Conservation (phyloP, 2,329 filamentous ascomycete species). For the Neonectria ditissima region DNA sequence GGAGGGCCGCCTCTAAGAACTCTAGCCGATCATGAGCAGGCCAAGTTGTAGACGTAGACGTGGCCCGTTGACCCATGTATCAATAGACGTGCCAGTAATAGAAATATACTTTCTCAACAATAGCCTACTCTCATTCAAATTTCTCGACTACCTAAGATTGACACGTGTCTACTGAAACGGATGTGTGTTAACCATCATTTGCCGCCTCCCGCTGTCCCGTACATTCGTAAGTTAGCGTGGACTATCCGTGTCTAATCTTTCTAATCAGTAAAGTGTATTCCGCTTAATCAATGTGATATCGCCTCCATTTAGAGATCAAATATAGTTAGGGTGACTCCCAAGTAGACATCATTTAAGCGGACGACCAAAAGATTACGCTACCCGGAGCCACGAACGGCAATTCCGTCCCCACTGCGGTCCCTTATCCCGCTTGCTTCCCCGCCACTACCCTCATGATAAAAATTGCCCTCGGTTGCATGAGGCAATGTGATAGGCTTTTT, state of each 20-base stretch:
- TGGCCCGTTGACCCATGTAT: neutral
- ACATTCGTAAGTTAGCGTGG: no score
- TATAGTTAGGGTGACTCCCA: no score
- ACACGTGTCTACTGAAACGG: no score
- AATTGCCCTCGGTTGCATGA: neutral
- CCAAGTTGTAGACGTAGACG: conserved; percentile 38
- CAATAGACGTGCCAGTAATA: neutral
- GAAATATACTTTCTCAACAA: neutral
- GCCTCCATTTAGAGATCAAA: no score
- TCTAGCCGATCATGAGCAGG: conserved; percentile 42
- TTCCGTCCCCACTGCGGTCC: neutral
- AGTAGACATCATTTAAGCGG: neutral
- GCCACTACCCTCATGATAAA: neutral
- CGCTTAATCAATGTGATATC: no score
- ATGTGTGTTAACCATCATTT: no score
- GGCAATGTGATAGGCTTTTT: neutral
- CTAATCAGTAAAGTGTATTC: no score
- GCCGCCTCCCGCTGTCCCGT: no score
- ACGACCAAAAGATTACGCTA: neutral
- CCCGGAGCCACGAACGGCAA: neutral
- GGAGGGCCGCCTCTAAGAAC: conserved; percentile 44
- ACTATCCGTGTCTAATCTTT: neutral
- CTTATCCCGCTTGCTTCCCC: neutral
- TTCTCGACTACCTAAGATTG: no score
- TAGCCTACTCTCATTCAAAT: no score